Percentiles rank a stretch among this genome's conserved stretches.
Conservation (phyloP, 495 filamentous ascomycete species). For the Aspergillus avenaceus region DNA sequence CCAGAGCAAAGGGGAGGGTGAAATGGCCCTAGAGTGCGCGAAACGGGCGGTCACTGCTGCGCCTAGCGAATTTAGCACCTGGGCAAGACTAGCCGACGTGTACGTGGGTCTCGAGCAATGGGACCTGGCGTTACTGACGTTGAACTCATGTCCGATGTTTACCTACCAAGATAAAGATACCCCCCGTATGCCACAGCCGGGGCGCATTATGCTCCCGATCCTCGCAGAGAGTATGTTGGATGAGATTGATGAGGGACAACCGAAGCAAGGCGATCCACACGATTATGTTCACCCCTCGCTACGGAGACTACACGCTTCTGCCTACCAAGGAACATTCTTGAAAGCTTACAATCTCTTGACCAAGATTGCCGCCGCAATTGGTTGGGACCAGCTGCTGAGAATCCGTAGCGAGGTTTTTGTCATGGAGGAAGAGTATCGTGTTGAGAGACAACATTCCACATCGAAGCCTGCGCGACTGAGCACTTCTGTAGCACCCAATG, state of each 20-base stretch:
- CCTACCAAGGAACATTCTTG: conserved; percentile 89
- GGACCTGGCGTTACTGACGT: conserved; percentile 85
- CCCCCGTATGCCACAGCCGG: conserved; percentile 87
- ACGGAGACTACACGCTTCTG: conserved; percentile 78
- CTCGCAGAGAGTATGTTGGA: conserved; percentile 88
- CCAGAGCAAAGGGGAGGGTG: conserved; percentile 75
- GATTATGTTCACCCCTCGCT: conserved; percentile 87
- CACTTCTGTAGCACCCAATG: conserved; percentile 34
- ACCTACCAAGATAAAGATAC: conserved; percentile 98
- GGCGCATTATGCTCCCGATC: conserved; percentile 78
- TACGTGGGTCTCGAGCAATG: conserved; percentile 91
- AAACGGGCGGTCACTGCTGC: conserved; percentile 91
- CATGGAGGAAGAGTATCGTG: conserved; percentile 98
- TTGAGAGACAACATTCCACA: conserved; percentile 73
- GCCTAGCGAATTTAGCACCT: conserved; percentile 94
- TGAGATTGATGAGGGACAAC: conserved; percentile 89
- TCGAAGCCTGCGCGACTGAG: conserved; percentile 22
- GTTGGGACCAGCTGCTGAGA: conserved; percentile 93
- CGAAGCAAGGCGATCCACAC: conserved; percentile 60
- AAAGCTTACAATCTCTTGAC: conserved; percentile 92
- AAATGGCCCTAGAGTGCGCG: conserved; percentile 88
- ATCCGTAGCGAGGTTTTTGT: conserved; percentile 96
- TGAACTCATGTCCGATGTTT: conserved; percentile 99
- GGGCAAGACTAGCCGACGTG: conserved; percentile 89
- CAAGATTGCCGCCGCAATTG: conserved; percentile 90